These are phyloP conservation scores for Nannochloropsis salina DNA, from an alignment of 108 stramenopile species.

Conservation along the genomic window DNA sequence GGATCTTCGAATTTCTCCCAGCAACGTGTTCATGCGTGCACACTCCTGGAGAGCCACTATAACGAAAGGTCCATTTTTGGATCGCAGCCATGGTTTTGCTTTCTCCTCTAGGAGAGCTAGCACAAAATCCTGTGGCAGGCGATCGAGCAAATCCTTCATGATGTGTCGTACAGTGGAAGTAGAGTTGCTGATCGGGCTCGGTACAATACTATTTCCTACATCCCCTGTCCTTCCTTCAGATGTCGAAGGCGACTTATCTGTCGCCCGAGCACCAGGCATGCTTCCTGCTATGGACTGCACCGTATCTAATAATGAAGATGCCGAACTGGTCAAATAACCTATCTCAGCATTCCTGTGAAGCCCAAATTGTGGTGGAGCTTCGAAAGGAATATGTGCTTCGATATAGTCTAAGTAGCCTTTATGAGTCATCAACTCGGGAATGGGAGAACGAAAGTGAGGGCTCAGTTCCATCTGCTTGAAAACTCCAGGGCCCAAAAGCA, in stretches of 20 bases:
- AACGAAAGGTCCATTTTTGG: constrained; percentile 63
- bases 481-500: constrained; percentile 6
- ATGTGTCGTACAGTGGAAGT: constrained; percentile 38
- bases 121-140: constrained; percentile 62
- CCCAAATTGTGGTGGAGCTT: constrained; percentile 67
- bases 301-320: background rate
- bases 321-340: constrained; percentile 59
- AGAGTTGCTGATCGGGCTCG: constrained; percentile 20
- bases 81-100: constrained; percentile 60
- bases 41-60: constrained; percentile 72
- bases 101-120: constrained; percentile 57
- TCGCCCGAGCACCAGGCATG: background rate
- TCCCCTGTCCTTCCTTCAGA: background rate
- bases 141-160: constrained; percentile 55
- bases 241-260: background rate
- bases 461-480: constrained; percentile 56
- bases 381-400: constrained; percentile 58
- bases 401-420: constrained; percentile 60
- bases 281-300: background rate
- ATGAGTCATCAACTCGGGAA: constrained; percentile 55
- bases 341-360: constrained; percentile 74
- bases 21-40: constrained; percentile 65
- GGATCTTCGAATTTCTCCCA: constrained; percentile 60
- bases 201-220: background rate
- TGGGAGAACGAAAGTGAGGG: constrained; percentile 65